Base-by-base conservation (phyloP, 345 rosid species). In the Sapria himalayana region DNA sequence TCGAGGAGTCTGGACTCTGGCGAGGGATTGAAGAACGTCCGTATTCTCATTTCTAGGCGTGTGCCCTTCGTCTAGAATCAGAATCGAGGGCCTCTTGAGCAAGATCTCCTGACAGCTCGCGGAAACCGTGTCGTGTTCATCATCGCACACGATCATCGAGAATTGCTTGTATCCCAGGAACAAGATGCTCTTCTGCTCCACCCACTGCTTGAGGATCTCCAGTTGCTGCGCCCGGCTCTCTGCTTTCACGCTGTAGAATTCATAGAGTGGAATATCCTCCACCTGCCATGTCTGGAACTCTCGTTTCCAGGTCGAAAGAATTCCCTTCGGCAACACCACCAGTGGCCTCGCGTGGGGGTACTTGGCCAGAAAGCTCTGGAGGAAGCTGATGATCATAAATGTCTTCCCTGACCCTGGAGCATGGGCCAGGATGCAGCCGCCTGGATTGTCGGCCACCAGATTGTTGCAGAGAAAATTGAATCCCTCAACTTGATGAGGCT, bases 391-490 rank as follows among this genome's bases (percentile, higher is more conserved):
- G 12, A 82, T 69, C 65, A 86, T 74, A 37, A 86, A 86, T 5
- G 98, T 82, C 60, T 86, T 82, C 20, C 94, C 98, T 7, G 98
- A 86, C 25, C 98, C 98, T 7, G 94, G 98, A 8, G 94, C 91
- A 67, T 86, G 93, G 29, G 98, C 98, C 64, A 86, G 37, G 48
- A 86, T 78, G 59, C 94, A 82, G 24, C 94, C 98, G 19, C 91
- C 80, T 4, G 98, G 94, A 25, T 68, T 59, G 29, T 86, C 82
- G 2, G 65, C 32, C 29, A 65, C 78, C 39, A 86, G 58, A 43
- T 86, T 86, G 48, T 67, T 70, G 37, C 79, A 56, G 12, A 86
- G 72, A 56, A 86, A 82, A 15, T 58, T 69, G 45, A 86, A 86
- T 13, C 97, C 94, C 50, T 86, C 85, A 18, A 66, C 36, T 39